Evolutionary conservation across 225 moss, liverwort and hornwort species (phyloP).

Genomic region (Anthoceros angustus): DNA sequence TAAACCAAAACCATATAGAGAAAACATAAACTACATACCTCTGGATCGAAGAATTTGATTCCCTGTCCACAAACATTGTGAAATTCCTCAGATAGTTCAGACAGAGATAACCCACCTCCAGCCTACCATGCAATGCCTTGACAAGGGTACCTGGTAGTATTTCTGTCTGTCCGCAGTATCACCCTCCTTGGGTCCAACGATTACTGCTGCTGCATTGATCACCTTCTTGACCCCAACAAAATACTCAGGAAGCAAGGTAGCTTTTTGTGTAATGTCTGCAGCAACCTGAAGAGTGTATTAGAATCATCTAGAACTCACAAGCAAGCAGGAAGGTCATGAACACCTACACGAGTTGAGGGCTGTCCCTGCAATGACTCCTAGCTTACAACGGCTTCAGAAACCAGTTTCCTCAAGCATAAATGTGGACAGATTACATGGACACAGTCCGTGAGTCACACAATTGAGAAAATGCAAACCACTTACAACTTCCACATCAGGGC

Average conservation of each 20-base stretch:
- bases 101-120: not conserved
- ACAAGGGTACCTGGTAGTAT: slow-evolving; percentile 34
- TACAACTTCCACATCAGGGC: slow-evolving; percentile 47
- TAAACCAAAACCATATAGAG: not conserved
- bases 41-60: slow-evolving; percentile 85
- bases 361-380: not conserved
- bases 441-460: not conserved
- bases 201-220: slow-evolving; percentile 39
- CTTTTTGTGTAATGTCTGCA: slow-evolving; percentile 65
- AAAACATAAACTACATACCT: slow-evolving; percentile 18
- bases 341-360: not conserved
- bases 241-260: slow-evolving; percentile 70
- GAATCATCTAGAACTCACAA: not conserved
- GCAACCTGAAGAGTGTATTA: slow-evolving; percentile 21
- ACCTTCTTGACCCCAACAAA: slow-evolving; percentile 65
- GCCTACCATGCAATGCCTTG: not conserved
- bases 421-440: too few relatives aligned
- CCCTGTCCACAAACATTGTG: slow-evolving; percentile 17
- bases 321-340: not conserved
- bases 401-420: too few relatives aligned
- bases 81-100: not conserved
- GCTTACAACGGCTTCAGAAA: not conserved
- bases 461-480: not conserved
- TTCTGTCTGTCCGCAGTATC: slow-evolving; percentile 74
- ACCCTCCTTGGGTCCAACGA: slow-evolving; percentile 75